Percentiles rank a stretch among this genome's conserved stretches.
phyloP scores from a whole-genome alignment of 1,139 yeast genomes.

The Kodamaea arcana region DNA sequence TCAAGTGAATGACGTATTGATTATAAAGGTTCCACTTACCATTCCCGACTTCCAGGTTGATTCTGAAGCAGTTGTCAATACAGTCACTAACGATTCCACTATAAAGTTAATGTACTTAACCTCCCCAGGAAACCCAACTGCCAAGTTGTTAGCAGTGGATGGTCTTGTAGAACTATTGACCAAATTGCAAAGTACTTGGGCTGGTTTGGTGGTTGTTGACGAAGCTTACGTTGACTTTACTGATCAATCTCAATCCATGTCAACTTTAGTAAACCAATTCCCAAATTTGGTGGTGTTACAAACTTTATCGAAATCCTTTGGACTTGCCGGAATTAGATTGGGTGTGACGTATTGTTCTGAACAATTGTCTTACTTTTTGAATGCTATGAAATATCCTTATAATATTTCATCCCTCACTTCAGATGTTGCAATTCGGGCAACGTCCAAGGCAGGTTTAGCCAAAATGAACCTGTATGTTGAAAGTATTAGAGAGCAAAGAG shows the following conservation, averaged over 20 bases:
- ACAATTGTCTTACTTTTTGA: slow-evolving; percentile 61
- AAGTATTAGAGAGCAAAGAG: slow-evolving; percentile 53
- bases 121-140: slow-evolving; percentile 99
- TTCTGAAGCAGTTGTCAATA: slow-evolving; percentile 49
- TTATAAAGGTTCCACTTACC: slow-evolving; percentile 63
- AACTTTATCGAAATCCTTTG: slow-evolving; percentile 91
- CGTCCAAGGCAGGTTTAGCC: slow-evolving; percentile 52
- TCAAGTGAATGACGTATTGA: slow-evolving; percentile 76
- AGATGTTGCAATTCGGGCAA: slow-evolving; percentile 69
- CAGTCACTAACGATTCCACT: slow-evolving; percentile 49
- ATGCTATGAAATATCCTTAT: slow-evolving; percentile 93
- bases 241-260: slow-evolving; percentile 48
- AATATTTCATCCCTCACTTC: slow-evolving; percentile 85
- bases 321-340: slow-evolving; percentile 88
- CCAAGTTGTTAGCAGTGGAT: slow-evolving; percentile 49
- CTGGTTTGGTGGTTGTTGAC: slow-evolving; percentile 82
- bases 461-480: slow-evolving; percentile 56
- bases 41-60: slow-evolving; percentile 65
- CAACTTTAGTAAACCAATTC: slow-evolving; percentile 77
- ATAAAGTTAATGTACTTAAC: slow-evolving; percentile 80
- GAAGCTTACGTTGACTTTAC: slow-evolving; percentile 95
- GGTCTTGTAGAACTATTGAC: slow-evolving; percentile 50
- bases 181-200: slow-evolving; percentile 46
- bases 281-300: slow-evolving; percentile 87
- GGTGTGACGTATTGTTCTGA: slow-evolving; percentile 72